phyloP scores from a whole-genome alignment of 2,329 filamentous ascomycete species.

The Stagonosporopsis cucurbitacearum region DNA sequence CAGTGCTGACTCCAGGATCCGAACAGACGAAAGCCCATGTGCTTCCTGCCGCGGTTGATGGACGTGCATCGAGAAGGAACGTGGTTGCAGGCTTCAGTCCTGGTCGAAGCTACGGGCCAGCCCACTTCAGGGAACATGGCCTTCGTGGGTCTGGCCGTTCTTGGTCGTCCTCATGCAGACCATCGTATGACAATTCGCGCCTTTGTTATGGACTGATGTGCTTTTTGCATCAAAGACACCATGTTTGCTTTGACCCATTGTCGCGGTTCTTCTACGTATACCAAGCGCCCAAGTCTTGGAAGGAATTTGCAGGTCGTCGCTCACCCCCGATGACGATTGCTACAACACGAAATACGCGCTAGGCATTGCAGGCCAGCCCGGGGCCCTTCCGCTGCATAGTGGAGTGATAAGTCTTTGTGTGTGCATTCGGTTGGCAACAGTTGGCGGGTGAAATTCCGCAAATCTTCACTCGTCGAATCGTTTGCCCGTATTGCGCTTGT shows the following conservation, averaged over 20 bases:
- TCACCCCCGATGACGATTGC: background rate
- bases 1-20: background rate
- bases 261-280: background rate
- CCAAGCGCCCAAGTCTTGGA: background rate
- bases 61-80: conserved; percentile 14
- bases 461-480: background rate
- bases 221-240: background rate
- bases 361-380: background rate
- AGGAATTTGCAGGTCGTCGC: background rate
- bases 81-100: conserved; percentile 16
- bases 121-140: background rate
- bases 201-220: background rate
- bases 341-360: background rate
- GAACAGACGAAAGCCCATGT: background rate
- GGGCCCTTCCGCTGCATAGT: background rate
- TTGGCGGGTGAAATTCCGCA: conserved; percentile 4
- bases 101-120: conserved; percentile 9
- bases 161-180: background rate
- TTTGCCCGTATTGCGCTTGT: background rate
- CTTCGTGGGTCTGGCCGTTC: conserved; percentile 9
- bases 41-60: background rate
- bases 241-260: background rate
- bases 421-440: background rate
- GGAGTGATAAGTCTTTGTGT: background rate
- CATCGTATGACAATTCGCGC: background rate